These are phyloP conservation scores for Diospyros lotus DNA, from an alignment of 148 eudicot species.

Conservation along the genomic window DNA sequence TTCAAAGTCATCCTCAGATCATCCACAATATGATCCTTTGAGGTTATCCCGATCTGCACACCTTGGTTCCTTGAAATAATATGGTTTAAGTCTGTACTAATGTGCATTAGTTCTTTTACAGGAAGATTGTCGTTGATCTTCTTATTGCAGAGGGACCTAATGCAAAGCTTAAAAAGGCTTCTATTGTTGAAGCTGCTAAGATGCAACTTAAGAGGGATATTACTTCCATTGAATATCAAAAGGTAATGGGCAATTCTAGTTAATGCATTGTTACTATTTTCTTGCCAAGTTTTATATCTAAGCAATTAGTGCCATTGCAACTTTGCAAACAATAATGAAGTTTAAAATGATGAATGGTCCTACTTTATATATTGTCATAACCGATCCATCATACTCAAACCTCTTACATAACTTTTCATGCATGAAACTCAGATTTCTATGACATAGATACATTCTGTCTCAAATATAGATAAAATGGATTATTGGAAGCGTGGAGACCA, in stretches of 20 bases:
- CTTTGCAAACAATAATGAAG: background rate
- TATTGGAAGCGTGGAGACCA: background rate
- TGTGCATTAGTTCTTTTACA: conserved; percentile 20
- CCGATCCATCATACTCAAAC: background rate
- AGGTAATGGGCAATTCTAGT: conserved; percentile 35
- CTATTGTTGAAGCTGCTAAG: conserved; percentile 72
- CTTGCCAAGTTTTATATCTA: background rate
- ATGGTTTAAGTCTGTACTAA: background rate
- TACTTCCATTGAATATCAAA: conserved; percentile 44
- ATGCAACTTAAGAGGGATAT: conserved; percentile 54
- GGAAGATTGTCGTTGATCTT: conserved; percentile 68
- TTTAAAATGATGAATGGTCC: background rate
- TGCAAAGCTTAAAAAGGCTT: conserved; percentile 73
- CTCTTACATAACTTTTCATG: background rate
- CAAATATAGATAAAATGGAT: background rate
- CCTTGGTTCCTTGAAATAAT: background rate
- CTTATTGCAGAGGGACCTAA: conserved; percentile 59
- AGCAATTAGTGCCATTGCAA: background rate
- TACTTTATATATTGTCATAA: background rate
- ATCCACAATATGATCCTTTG: conserved; percentile 56
- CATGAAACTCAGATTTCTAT: background rate
- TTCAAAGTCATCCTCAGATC: conserved; percentile 57
- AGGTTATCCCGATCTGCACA: conserved; percentile 37
- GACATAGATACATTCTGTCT: background rate
- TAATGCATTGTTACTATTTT: background rate